Percentiles rank a stretch among this genome's conserved stretches.
Evolutionary conservation across 1,284 basidiomycete genomes (phyloP).

Genomic region (Amylostereum chailletii): DNA sequence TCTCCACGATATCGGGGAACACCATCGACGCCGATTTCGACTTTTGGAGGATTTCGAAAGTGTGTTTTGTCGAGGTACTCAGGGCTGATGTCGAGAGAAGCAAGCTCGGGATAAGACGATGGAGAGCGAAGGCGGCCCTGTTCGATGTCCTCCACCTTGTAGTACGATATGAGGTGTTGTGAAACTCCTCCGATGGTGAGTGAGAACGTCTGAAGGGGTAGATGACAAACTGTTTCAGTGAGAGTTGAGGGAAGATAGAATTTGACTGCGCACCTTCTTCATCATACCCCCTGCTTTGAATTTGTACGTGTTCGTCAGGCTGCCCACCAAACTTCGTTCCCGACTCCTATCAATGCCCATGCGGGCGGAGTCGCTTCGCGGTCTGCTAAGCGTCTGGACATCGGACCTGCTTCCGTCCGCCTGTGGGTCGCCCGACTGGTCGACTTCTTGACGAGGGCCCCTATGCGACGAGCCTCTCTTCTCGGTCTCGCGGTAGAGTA

Average conservation of each 20-base stretch:
- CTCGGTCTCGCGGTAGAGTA: conserved; percentile 90
- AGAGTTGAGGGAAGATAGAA: not conserved
- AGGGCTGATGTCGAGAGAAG: conserved; percentile 77
- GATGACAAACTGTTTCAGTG: not conserved
- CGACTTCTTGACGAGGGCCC: conserved; percentile 34
- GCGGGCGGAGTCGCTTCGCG: conserved; percentile 42
- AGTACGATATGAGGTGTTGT: conserved; percentile 95
- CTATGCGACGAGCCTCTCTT: conserved; percentile 62
- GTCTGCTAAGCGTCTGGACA: conserved; percentile 47
- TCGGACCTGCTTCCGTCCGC: conserved; percentile 27
- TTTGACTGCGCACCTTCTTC: conserved; percentile 70
- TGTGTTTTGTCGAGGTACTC: conserved; percentile 88
- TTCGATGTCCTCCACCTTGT: conserved; percentile 87
- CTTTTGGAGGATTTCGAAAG: conserved; percentile 84
- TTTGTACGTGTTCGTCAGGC: conserved; percentile 84
- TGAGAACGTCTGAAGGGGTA: conserved; percentile 72
- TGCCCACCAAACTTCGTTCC: conserved; percentile 80
- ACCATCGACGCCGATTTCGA: conserved; percentile 79
- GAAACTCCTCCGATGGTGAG: conserved; percentile 78
- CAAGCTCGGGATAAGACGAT: conserved; percentile 83
- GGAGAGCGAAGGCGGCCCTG: conserved; percentile 82
- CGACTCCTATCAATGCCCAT: conserved; percentile 55
- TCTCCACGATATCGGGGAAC: conserved; percentile 74
- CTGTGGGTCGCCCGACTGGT: conserved; percentile 26
- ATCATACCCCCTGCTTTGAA: conserved; percentile 88